Evolutionary conservation across 169 alveolate species (phyloP).

Genomic region (Pseudocohnilembus persalinus): DNA sequence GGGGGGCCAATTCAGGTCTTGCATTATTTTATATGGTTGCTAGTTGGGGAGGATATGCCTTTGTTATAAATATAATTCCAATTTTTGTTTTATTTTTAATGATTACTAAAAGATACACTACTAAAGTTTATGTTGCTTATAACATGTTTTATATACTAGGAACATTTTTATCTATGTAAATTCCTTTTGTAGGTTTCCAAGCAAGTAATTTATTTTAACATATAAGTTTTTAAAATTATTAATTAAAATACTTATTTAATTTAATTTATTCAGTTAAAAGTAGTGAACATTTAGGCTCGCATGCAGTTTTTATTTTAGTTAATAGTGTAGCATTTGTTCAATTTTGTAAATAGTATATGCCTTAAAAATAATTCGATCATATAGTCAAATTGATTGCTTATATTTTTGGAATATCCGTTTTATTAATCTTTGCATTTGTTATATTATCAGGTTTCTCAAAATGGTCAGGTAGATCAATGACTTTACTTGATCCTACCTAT

Average conservation of each 20-base stretch:
- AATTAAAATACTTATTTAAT: neutral
- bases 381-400: conserved; percentile 55
- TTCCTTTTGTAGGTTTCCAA: conserved; percentile 94
- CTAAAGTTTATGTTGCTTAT: conserved; percentile 91
- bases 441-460: conserved; percentile 85
- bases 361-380: conserved; percentile 61
- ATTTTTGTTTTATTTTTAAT: conserved; percentile 90
- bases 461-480: conserved; percentile 95
- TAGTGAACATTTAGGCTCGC: conserved; percentile 97
- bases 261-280: conserved; percentile 47
- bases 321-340: conserved; percentile 57
- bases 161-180: conserved; percentile 92
- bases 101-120: conserved; percentile 87
- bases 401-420: conserved; percentile 60
- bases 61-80: conserved; percentile 95
- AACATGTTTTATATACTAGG: conserved; percentile 93
- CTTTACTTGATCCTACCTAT: conserved; percentile 97
- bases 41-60: conserved; percentile 99
- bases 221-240: neutral
- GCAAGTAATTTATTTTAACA: conserved; percentile 61
- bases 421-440: conserved; percentile 62
- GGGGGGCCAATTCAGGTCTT: conserved; percentile 70
- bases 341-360: conserved; percentile 63
- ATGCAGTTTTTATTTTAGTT: conserved; percentile 90
- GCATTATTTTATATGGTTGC: conserved; percentile 94